phyloP scores from a whole-genome alignment of 2,329 filamentous ascomycete genomes.

The Sclerotinia nivalis region DNA sequence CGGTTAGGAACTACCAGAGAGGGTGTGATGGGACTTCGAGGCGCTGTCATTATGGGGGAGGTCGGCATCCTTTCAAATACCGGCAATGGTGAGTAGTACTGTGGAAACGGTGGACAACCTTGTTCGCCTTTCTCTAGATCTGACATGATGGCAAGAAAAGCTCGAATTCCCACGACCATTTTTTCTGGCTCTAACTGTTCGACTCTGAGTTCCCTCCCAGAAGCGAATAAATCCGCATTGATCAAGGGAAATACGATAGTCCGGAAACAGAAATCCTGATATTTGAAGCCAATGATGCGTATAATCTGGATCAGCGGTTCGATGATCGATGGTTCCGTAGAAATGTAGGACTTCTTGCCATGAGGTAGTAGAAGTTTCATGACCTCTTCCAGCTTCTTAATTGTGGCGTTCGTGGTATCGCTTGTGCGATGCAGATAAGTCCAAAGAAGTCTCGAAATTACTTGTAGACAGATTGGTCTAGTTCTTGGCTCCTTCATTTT shows the following conservation, averaged over 20 bases:
- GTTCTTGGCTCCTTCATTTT: conserved; percentile 82
- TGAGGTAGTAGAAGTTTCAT: conserved; percentile 79
- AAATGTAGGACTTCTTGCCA: conserved; percentile 77
- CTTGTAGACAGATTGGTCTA: conserved; percentile 79
- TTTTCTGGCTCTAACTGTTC: conserved; percentile 94
- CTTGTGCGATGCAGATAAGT: conserved; percentile 85
- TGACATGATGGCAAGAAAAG: conserved; percentile 89
- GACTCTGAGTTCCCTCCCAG: conserved; percentile 61
- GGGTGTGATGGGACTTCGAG: conserved; percentile 32
- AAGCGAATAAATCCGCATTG: conserved; percentile 84
- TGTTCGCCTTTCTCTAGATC: conserved; percentile 85
- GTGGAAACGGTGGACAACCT: conserved; percentile 79
- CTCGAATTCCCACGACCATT: conserved; percentile 94
- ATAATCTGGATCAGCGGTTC: conserved; percentile 93
- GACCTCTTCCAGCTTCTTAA: conserved; percentile 86
- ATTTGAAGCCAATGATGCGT: conserved; percentile 88
- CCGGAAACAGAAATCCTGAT: conserved; percentile 90
- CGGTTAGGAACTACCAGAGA: conserved; percentile 41
- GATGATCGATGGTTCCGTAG: conserved; percentile 78
- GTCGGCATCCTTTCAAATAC: conserved; percentile 49
- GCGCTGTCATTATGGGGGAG: conserved; percentile 52
- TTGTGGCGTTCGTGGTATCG: conserved; percentile 66
- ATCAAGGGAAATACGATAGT: conserved; percentile 93
- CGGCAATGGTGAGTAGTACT: conserved; percentile 53
- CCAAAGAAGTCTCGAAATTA: conserved; percentile 88